A percentile compares a stretch with the other conserved stretches of the same genome.
Evolutionary conservation across 495 filamentous ascomycete genomes (phyloP).

Genomic region (Hamigera avellanea): DNA sequence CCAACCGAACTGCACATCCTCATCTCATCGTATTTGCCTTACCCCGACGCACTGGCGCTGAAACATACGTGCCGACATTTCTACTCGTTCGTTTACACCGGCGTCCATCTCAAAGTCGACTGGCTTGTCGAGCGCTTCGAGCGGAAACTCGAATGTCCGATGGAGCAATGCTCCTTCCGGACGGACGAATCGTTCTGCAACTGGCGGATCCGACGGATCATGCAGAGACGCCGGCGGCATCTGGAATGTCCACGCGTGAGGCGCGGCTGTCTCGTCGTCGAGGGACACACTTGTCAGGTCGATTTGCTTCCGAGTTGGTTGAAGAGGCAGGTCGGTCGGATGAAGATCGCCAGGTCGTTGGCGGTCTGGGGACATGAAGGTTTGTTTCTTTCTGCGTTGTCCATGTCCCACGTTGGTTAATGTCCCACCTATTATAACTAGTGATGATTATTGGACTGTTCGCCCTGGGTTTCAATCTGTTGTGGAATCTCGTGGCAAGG

Average conservation of each 20-base stretch:
- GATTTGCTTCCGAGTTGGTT: slow-evolving; percentile 24
- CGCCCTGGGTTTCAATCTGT: slow-evolving; percentile 1
- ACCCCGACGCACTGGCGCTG: slow-evolving; percentile 60
- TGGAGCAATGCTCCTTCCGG: slow-evolving; percentile 36
- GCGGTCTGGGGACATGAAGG: slow-evolving; percentile 17
- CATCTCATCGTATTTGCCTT: slow-evolving; percentile 67
- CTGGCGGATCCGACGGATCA: slow-evolving; percentile 25
- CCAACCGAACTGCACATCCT: slow-evolving; percentile 58
- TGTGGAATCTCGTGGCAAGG: slow-evolving; percentile 1
- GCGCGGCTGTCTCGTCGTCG: slow-evolving; percentile 25
- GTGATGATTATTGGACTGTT: slow-evolving; percentile 1
- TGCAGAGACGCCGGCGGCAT: slow-evolving; percentile 32
- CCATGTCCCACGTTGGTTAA: not conserved
- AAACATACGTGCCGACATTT: slow-evolving; percentile 55
- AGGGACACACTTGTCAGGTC: slow-evolving; percentile 23
- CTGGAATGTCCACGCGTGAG: slow-evolving; percentile 20
- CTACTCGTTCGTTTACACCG: slow-evolving; percentile 52
- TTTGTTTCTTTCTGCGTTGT: slow-evolving; percentile 7
- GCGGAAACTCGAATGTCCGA: slow-evolving; percentile 32
- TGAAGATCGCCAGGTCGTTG: slow-evolving; percentile 6
- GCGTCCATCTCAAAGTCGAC: slow-evolving; percentile 50
- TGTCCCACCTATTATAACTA: not conserved
- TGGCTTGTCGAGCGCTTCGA: slow-evolving; percentile 53
- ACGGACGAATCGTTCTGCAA: slow-evolving; percentile 36
- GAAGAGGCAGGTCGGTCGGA: slow-evolving; percentile 10